Base-by-base conservation (phyloP, 106 monocot species). In the Dactylorhiza incarnata region DNA sequence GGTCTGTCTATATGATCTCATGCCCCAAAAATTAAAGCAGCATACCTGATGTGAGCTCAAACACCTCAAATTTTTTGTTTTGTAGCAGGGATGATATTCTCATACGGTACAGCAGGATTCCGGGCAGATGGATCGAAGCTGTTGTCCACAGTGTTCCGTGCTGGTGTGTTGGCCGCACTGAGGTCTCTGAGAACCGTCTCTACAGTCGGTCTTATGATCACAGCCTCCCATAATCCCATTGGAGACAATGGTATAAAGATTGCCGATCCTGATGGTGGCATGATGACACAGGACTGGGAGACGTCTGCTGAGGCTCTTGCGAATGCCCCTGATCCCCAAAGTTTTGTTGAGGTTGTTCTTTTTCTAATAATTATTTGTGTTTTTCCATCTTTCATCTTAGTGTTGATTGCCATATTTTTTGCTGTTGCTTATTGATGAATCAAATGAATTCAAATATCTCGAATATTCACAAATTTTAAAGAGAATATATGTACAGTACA, bases 61-160 rank as follows among this genome's bases (percentile, higher is more conserved):
- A 44, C 4, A 9, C 22, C 13, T 11, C 5, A 14, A 22, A 22
- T 72, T 49, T 49, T 49, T 49, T 49, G n/a, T 72, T 16, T 49
- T 72, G 49, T 72, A 7, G 44, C 67, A 90, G 93, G 91, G 43
- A 44, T 70, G 23, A 79, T 73, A 49, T 85, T 93, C 51, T 91
- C 93, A 37, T 96, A 96, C 49, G 96, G 96, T 17, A 96, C 96
- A 17, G 88, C 96, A 5, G 96, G 96, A 22, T 96, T 96, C 78
- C 83, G 93, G 66, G 73, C 87, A 22, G 82, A 89, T 9, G 93
- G 81, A 1, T 76, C 82, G 74, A 50, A 87, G n/a, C 84, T 96
- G 23, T 49, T 72, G 14, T 89, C 95, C 26, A 91, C 89, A 78
- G 89, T 93, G 72, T 90, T 87, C 83, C 86, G 90, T 0, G 77